A percentile compares a stretch with the other conserved stretches of the same genome.
These are phyloP conservation scores for Candida gigantensis DNA, from an alignment of 1,139 yeast genomes.

Conservation along the genomic window DNA sequence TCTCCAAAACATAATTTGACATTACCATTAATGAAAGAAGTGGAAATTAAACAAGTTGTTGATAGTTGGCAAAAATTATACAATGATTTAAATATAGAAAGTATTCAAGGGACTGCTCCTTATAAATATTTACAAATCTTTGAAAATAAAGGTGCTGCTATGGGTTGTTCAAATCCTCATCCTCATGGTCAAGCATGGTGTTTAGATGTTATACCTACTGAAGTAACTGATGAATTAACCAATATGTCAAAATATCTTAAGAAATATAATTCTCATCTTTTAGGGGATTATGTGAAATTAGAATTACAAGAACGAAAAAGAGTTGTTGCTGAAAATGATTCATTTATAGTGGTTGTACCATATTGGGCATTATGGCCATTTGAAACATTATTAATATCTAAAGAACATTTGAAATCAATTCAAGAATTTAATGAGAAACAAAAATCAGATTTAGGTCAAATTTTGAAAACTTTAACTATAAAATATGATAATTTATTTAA, in stretches of 20 bases:
- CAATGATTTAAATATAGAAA: slow-evolving; percentile 36
- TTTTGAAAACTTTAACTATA: slow-evolving; percentile 55
- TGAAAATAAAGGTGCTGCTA: slow-evolving; percentile 76
- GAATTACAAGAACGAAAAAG: slow-evolving; percentile 56
- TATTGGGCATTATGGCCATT: slow-evolving; percentile 88
- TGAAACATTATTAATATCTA: slow-evolving; percentile 64
- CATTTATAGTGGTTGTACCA: slow-evolving; percentile 72
- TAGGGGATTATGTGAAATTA: slow-evolving; percentile 64
- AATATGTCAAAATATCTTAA: slow-evolving; percentile 51
- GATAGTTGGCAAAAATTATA: slow-evolving; percentile 63
- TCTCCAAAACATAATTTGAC: slow-evolving; percentile 72
- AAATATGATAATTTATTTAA: slow-evolving; percentile 72
- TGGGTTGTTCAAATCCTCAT: slow-evolving; percentile 84
- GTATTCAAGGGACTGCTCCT: slow-evolving; percentile 43
- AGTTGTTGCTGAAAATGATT: slow-evolving; percentile 59
- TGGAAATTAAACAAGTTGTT: slow-evolving; percentile 50
- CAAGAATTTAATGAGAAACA: slow-evolving; percentile 52
- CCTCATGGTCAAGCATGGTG: slow-evolving; percentile 86
- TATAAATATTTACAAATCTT: slow-evolving; percentile 68
- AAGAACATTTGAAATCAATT: slow-evolving; percentile 54
- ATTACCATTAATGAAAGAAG: slow-evolving; percentile 57
- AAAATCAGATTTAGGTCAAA: slow-evolving; percentile 56
- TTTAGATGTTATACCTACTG: slow-evolving; percentile 65
- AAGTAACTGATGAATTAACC: slow-evolving; percentile 60
- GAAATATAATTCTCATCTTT: slow-evolving; percentile 49